Conservation (phyloP, 176 grass and related monocot genomes). For the Triticum dicoccoides region DNA sequence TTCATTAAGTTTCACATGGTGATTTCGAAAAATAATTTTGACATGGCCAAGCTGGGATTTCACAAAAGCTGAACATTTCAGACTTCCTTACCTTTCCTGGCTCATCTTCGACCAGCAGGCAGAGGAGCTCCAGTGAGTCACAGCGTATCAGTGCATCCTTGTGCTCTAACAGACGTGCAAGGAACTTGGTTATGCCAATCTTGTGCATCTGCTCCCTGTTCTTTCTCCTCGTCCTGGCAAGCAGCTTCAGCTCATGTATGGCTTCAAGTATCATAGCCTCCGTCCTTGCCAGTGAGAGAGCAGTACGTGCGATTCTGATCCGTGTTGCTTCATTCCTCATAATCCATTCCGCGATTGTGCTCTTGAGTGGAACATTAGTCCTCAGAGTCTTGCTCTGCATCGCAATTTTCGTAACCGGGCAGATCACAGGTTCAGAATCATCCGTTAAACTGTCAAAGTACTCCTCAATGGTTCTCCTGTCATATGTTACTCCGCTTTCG, state of each 20-base stretch:
- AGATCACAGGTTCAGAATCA: conserved; percentile 48
- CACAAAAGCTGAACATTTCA: not conserved
- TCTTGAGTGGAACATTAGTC: conserved; percentile 64
- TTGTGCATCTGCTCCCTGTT: conserved; percentile 82
- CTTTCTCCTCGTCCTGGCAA: conserved; percentile 44
- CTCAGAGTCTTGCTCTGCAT: conserved; percentile 61
- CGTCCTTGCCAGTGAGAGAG: conserved; percentile 44
- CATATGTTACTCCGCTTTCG: conserved; percentile 84
- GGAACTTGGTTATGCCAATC: conserved; percentile 77
- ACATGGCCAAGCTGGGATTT: not conserved
- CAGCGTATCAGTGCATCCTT: conserved; percentile 52
- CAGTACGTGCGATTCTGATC: conserved; percentile 57
- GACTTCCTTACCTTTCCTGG: conserved; percentile 65
- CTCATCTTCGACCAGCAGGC: conserved; percentile 64
- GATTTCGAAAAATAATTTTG: not conserved
- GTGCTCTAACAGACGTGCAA: conserved; percentile 56
- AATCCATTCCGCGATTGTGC: conserved; percentile 78
- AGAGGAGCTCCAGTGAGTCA: conserved; percentile 60
- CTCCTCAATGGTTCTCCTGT: conserved; percentile 70
- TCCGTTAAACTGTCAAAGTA: conserved; percentile 57
- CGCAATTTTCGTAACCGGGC: conserved; percentile 66
- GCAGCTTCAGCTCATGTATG: conserved; percentile 61
- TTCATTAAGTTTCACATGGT: not conserved
- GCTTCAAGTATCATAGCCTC: conserved; percentile 74
- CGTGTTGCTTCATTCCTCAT: conserved; percentile 63